Conservation (phyloP, 257 asterid genomes). For the Coffea canephora region DNA sequence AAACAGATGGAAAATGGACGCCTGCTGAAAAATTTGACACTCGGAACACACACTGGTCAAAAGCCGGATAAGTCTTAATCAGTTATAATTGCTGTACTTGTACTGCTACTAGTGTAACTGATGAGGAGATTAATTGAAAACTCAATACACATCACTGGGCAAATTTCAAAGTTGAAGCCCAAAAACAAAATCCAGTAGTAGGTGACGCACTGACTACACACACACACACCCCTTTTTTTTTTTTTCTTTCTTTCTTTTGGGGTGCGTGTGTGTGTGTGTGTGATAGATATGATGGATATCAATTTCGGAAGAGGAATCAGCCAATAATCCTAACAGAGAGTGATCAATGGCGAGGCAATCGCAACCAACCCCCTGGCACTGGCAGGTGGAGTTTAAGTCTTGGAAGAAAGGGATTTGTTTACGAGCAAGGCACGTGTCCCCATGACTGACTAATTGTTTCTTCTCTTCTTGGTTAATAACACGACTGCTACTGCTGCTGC, state of each 20-base stretch:
- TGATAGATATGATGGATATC: background rate
- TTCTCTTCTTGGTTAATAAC: background rate
- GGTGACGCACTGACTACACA: constrained; percentile 7
- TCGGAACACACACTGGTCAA: constrained; percentile 14
- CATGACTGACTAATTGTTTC: background rate
- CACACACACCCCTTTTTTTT: background rate
- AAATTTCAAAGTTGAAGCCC: constrained; percentile 5
- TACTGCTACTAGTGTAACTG: constrained; percentile 14
- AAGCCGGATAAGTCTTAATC: constrained; percentile 21
- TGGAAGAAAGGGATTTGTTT: constrained; percentile 27
- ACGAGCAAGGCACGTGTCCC: constrained; percentile 20
- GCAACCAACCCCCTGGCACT: background rate
- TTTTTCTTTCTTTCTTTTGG: too few species aligned
- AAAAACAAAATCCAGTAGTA: background rate
- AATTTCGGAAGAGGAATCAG: background rate
- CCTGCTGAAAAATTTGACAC: constrained; percentile 25
- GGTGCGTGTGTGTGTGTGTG: too few species aligned
- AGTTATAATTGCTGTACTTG: background rate
- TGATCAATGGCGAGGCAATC: constrained; percentile 28
- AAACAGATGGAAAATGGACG: constrained; percentile 3
- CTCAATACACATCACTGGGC: background rate
- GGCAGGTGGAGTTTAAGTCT: constrained; percentile 32
- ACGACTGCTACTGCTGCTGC: too few species aligned
- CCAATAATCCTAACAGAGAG: constrained; percentile 7
- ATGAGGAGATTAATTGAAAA: background rate